phyloP scores from a whole-genome alignment of 306 rosid species.

The Bauhinia variegata region DNA sequence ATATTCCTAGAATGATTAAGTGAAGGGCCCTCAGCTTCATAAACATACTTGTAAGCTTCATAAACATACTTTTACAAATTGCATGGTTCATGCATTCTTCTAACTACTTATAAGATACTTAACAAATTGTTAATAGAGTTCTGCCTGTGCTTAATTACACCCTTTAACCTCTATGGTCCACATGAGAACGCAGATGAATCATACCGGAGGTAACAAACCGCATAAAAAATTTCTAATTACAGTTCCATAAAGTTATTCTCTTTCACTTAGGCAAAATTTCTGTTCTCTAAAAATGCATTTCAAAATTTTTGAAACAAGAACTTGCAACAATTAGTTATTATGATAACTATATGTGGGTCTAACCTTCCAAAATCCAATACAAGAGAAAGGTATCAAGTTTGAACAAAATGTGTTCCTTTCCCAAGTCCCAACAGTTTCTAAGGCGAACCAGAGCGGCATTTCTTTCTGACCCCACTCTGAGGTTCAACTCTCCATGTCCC shows the following conservation, averaged over 20 bases:
- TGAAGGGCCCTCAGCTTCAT: constrained; percentile 37
- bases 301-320: not conserved
- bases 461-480: constrained; percentile 26
- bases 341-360: not conserved
- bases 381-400: constrained; percentile 21
- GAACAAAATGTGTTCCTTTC: constrained; percentile 22
- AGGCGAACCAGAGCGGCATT: not conserved
- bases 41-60: constrained; percentile 37
- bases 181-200: constrained; percentile 16
- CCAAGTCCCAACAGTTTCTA: not conserved
- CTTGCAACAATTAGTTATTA: not conserved
- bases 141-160: constrained; percentile 10
- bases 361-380: not conserved
- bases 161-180: constrained; percentile 5
- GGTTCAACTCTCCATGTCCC: constrained; percentile 5
- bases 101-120: not conserved
- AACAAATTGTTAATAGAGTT: constrained; percentile 20
- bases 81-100: constrained; percentile 33
- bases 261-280: not conserved
- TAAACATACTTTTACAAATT: constrained; percentile 43
- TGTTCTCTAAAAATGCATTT: not conserved
- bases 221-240: not conserved
- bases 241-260: not conserved
- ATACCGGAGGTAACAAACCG: not conserved
- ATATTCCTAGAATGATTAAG: constrained; percentile 48